Evolutionary conservation across 2,329 filamentous ascomycete species (phyloP).

Genomic region (Penicillium italicum): DNA sequence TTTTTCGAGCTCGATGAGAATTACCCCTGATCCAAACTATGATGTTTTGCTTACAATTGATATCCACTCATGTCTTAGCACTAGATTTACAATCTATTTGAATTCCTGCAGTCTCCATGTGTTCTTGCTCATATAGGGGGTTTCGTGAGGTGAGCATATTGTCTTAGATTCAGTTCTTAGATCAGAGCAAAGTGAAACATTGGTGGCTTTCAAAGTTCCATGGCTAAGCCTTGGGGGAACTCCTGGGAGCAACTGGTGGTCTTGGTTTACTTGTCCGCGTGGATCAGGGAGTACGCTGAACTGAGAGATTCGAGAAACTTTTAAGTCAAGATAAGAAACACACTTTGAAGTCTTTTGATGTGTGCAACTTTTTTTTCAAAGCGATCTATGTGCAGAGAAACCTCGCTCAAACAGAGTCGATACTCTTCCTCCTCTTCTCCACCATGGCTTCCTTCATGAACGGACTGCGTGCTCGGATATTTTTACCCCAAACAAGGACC

Average conservation of each 20-base stretch:
- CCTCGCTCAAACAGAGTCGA: conserved; percentile 16
- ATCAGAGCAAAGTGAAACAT: not conserved
- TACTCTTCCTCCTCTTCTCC: conserved; percentile 24
- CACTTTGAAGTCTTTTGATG: not conserved
- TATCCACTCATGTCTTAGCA: conserved; percentile 1
- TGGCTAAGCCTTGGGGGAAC: not conserved
- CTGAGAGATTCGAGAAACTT: not conserved
- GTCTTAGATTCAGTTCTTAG: not conserved
- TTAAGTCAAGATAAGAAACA: not conserved
- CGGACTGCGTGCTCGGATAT: conserved; percentile 31
- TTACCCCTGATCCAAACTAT: conserved; percentile 15
- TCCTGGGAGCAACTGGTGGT: too few relatives aligned
- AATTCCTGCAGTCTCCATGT: not conserved
- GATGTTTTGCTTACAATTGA: not conserved
- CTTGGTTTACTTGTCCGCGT: not conserved
- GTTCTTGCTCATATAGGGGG: not conserved
- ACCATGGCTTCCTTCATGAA: conserved; percentile 27
- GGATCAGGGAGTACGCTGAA: not conserved
- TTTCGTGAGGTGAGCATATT: not conserved
- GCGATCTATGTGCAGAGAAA: not conserved
- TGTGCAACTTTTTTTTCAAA: not conserved
- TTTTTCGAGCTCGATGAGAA: not conserved
- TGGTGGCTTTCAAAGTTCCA: not conserved
- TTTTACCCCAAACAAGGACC: conserved; percentile 38
- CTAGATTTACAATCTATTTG: not conserved